phyloP scores from a whole-genome alignment of 495 filamentous ascomycete species.

The Lichina pygmaea region DNA sequence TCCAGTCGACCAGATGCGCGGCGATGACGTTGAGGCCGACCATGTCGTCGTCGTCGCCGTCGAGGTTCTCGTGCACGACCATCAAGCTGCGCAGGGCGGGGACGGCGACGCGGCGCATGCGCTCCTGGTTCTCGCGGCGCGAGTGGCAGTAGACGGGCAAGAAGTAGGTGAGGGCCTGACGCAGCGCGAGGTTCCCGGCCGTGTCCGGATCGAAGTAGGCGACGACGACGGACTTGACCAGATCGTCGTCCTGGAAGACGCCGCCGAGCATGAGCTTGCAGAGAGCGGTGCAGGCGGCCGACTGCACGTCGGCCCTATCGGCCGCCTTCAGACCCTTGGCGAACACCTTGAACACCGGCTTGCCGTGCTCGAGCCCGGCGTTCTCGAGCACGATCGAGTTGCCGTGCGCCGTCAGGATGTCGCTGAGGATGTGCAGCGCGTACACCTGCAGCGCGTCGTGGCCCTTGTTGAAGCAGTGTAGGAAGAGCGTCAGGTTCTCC shows the following conservation, averaged over 20 bases:
- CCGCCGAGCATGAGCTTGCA: conserved; percentile 69
- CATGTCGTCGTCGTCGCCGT: conserved; percentile 52
- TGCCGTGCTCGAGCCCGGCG: conserved; percentile 20
- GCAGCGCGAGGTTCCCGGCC: conserved; percentile 54
- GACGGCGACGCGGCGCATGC: conserved; percentile 46
- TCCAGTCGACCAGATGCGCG: conserved; percentile 80
- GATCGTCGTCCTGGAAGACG: conserved; percentile 29
- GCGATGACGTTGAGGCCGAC: conserved; percentile 45
- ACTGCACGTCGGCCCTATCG: conserved; percentile 44
- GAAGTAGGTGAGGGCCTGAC: conserved; percentile 83
- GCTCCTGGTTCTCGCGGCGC: conserved; percentile 45
- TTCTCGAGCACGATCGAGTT: conserved; percentile 7
- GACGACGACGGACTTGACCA: conserved; percentile 58
- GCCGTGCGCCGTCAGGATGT: conserved; percentile 60
- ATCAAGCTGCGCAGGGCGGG: conserved; percentile 37
- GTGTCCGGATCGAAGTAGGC: conserved; percentile 82
- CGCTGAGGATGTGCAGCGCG: conserved; percentile 74
- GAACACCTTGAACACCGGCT: conserved; percentile 49
- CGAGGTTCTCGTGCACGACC: conserved; percentile 36
- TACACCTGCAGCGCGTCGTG: conserved; percentile 72
- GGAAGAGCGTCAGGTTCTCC: conserved; percentile 79
- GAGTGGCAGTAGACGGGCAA: conserved; percentile 86
- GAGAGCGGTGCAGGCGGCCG: conserved; percentile 53
- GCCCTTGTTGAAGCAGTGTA: conserved; percentile 86
- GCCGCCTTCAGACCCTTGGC: conserved; percentile 45